Percentiles rank a stretch among this genome's conserved stretches.
Evolutionary conservation across 1,139 yeast genomes (phyloP).

Genomic region (Saccharomycopsis phalli): DNA sequence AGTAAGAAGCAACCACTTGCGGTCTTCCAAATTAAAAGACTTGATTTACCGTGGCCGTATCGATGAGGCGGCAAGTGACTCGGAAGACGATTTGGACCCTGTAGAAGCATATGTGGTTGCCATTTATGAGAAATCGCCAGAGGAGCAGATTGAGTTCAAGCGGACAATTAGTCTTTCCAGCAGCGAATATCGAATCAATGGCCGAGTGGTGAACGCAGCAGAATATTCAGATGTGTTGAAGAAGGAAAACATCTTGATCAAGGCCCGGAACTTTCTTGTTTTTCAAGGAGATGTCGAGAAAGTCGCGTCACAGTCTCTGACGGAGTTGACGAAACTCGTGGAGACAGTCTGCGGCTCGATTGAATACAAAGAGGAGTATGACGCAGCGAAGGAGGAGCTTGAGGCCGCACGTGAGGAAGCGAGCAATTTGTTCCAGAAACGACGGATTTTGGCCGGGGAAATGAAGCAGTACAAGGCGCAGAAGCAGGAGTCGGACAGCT

Average conservation of each 20-base stretch:
- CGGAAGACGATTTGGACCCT: constrained; percentile 33
- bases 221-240: constrained; percentile 63
- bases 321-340: constrained; percentile 61
- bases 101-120: constrained; percentile 74
- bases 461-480: constrained; percentile 75
- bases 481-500: constrained; percentile 60
- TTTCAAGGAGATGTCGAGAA: constrained; percentile 97
- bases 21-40: constrained; percentile 69
- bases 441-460: constrained; percentile 67
- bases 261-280: constrained; percentile 86
- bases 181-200: constrained; percentile 66
- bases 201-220: constrained; percentile 48
- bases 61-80: constrained; percentile 21
- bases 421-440: constrained; percentile 57
- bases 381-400: constrained; percentile 52
- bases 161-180: constrained; percentile 42
- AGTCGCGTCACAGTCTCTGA: constrained; percentile 80
- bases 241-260: constrained; percentile 75
- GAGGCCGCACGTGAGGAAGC: constrained; percentile 62
- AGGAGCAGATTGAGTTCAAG: constrained; percentile 42
- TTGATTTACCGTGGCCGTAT: constrained; percentile 70
- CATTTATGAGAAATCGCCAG: constrained; percentile 56
- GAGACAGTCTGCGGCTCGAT: constrained; percentile 81
- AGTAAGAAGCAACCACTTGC: constrained; percentile 62
- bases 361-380: constrained; percentile 62